Percentiles rank a stretch among this genome's conserved stretches.
These are phyloP conservation scores for Solanum pinnatisectum DNA, from an alignment of 257 asterid species.

Conservation along the genomic window DNA sequence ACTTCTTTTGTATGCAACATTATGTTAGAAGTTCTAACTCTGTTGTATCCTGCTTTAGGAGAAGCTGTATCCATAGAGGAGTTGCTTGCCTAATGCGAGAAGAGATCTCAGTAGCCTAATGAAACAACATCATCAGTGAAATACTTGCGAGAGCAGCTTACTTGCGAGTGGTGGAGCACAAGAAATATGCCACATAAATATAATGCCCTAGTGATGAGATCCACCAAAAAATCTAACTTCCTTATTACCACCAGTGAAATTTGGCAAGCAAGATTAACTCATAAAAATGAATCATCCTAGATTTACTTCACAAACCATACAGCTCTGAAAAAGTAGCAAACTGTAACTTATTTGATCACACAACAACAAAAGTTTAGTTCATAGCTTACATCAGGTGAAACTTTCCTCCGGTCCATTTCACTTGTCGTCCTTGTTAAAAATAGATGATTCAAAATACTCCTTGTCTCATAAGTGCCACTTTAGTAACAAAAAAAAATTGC, in stretches of 20 bases:
- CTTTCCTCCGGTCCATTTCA: not conserved
- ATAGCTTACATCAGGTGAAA: not conserved
- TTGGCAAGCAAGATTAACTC: not conserved
- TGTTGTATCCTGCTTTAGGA: not conserved
- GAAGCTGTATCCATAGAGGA: not conserved
- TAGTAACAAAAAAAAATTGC: not conserved
- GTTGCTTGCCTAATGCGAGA: not conserved
- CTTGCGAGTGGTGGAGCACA: slow-evolving; percentile 21
- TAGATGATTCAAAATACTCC: too few species aligned
- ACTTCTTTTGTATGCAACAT: not conserved
- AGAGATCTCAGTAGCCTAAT: not conserved
- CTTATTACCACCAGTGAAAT: not conserved
- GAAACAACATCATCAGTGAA: not conserved
- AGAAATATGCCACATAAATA: slow-evolving; percentile 18
- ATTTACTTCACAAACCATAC: not conserved
- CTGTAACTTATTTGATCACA: not conserved
- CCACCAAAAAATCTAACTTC: slow-evolving; percentile 16
- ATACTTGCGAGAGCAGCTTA: not conserved
- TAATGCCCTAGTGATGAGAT: slow-evolving; percentile 21
- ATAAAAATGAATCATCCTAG: not conserved
- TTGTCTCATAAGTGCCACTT: too few species aligned
- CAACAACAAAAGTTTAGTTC: not conserved
- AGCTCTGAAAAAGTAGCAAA: not conserved
- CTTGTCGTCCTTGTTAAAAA: too few species aligned
- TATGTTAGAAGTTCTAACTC: not conserved